Conservation (phyloP, 164 flowering plant species). For the Warburgia ugandensis region DNA sequence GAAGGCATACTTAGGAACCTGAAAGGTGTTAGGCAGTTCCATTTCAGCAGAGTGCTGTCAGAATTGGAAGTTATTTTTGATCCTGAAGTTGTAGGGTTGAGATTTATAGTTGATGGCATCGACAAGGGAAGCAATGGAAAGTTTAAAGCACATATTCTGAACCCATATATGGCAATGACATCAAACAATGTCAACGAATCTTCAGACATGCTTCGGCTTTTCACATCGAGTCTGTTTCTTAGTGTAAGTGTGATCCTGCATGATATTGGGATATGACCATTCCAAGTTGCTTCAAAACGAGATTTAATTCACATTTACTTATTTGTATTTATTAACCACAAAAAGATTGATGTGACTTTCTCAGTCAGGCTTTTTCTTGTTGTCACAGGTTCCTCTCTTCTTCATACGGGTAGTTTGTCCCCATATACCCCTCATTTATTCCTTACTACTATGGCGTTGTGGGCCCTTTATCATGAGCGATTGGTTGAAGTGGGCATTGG, state of each 20-base stretch:
- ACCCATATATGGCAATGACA: conserved; percentile 64
- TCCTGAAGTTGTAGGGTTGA: conserved; percentile 66
- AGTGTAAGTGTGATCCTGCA: conserved; percentile 55
- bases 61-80: conserved; percentile 74
- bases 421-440: conserved; percentile 62
- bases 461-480: conserved; percentile 94
- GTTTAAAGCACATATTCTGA: conserved; percentile 50
- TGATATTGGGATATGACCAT: background rate
- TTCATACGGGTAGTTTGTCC: conserved; percentile 86
- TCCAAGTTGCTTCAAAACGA: no score
- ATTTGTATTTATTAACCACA: no score
- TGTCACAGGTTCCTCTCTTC: conserved; percentile 71
- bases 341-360: background rate
- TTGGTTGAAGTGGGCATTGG: conserved; percentile 92
- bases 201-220: conserved; percentile 73
- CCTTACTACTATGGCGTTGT: conserved; percentile 74
- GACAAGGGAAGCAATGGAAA: conserved; percentile 56
- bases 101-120: conserved; percentile 71
- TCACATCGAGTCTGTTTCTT: conserved; percentile 67
- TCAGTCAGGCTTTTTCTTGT: conserved; percentile 1
- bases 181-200: conserved; percentile 64
- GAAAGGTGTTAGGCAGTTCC: conserved; percentile 70
- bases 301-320: no score
- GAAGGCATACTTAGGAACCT: conserved; percentile 49
- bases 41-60: conserved; percentile 32